Percentiles rank a stretch among this genome's conserved stretches.
phyloP scores from a whole-genome alignment of 106 monocot species.

The Dactylorhiza incarnata region DNA sequence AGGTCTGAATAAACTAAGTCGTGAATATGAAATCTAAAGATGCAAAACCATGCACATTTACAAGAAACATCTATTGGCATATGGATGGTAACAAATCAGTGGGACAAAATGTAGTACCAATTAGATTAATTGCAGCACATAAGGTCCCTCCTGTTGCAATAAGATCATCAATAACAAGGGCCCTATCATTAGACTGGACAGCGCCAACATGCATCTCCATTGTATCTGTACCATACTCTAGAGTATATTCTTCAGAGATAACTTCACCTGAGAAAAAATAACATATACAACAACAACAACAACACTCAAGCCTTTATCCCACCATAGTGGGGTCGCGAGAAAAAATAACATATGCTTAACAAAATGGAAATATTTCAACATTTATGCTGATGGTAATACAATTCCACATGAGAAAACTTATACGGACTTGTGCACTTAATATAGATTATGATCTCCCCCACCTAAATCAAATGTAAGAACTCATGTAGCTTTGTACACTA shows the following conservation, averaged over 20 bases:
- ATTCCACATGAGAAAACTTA: no score
- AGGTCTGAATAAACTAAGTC: not conserved
- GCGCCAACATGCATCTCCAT: slow-evolving; percentile 83
- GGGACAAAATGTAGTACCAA: slow-evolving; percentile 27
- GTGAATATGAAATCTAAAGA: not conserved
- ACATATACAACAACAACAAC: no score
- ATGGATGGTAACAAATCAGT: not conserved
- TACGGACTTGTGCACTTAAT: no score
- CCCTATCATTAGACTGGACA: slow-evolving; percentile 41
- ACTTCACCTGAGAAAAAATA: slow-evolving; percentile 58
- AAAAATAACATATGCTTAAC: not conserved
- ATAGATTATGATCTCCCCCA: no score
- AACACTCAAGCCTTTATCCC: no score
- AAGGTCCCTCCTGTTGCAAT: slow-evolving; percentile 71
- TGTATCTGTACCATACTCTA: slow-evolving; percentile 66
- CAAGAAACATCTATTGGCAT: not conserved
- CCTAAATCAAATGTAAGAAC: no score
- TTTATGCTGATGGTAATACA: not conserved
- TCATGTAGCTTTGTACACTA: no score
- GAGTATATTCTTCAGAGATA: slow-evolving; percentile 64
- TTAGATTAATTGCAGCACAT: slow-evolving; percentile 53
- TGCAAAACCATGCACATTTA: not conserved
- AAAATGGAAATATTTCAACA: not conserved
- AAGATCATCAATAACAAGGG: slow-evolving; percentile 62
- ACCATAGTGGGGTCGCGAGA: no score